Conservation (phyloP, 441 rosid species). For the Gossypium schwendimanii region DNA sequence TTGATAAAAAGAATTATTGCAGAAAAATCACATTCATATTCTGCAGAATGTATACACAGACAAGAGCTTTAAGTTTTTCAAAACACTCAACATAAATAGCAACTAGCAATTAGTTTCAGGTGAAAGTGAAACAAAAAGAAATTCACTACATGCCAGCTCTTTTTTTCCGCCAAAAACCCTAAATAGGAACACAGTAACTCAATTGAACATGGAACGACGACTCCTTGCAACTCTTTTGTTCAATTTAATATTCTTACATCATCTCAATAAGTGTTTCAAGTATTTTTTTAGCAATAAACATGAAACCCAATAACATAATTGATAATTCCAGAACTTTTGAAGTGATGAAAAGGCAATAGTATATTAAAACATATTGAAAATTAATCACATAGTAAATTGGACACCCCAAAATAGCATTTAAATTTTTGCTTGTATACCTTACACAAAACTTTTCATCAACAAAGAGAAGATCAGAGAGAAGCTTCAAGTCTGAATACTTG, state of each 20-base stretch:
- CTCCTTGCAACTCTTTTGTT: neutral
- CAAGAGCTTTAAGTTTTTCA: neutral
- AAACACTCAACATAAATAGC: neutral
- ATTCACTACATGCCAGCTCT: neutral
- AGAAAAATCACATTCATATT: neutral
- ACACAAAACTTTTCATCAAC: constrained; percentile 32
- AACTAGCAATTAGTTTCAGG: neutral
- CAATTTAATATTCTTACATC: neutral
- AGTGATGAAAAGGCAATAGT: neutral
- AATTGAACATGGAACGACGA: neutral
- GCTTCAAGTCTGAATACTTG: constrained; percentile 32
- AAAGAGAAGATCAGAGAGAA: constrained; percentile 34
- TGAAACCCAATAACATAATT: neutral
- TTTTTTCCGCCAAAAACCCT: neutral
- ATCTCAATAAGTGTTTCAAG: neutral
- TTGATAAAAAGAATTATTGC: neutral
- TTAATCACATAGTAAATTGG: neutral
- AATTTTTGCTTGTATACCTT: constrained; percentile 25
- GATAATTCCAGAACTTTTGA: neutral
- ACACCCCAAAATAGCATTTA: neutral
- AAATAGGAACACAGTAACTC: neutral
- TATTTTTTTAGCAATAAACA: neutral
- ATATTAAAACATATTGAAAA: neutral
- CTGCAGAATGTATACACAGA: neutral
- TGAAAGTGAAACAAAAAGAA: neutral